phyloP scores from a whole-genome alignment of 2,329 filamentous ascomycete genomes.

The Tolypocladium endophyticum region DNA sequence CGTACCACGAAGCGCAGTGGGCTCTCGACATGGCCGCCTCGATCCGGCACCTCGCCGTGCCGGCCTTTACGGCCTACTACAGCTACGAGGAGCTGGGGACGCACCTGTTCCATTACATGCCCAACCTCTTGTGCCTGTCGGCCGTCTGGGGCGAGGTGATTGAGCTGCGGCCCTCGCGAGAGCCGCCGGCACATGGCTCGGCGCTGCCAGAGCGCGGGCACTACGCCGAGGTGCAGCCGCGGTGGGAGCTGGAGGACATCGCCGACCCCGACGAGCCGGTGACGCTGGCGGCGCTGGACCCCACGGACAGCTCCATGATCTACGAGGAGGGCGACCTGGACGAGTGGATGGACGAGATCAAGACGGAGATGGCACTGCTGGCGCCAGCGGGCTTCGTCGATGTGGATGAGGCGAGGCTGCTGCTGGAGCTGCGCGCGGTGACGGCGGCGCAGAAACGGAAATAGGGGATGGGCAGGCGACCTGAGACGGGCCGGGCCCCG shows the following conservation, averaged over 20 bases:
- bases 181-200: not conserved
- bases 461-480: not conserved
- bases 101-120: constrained; percentile 5
- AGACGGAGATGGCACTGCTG: not conserved
- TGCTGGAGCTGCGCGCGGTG: constrained; percentile 3
- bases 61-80: constrained; percentile 15
- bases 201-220: not conserved
- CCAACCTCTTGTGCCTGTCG: constrained; percentile 9
- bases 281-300: constrained; percentile 5
- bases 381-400: constrained; percentile 5
- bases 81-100: constrained; percentile 7
- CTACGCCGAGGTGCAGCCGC: constrained; percentile 4
- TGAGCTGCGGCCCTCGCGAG: not conserved
- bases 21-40: constrained; percentile 1
- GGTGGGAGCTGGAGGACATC: constrained; percentile 3
- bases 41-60: constrained; percentile 12
- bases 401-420: constrained; percentile 1
- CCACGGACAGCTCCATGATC: not conserved
- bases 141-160: constrained; percentile 13
- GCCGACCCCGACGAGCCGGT: constrained; percentile 5
- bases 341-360: constrained; percentile 8
- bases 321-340: constrained; percentile 8
- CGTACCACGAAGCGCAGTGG: not conserved
- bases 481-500: not conserved
- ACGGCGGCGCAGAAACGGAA: not conserved